Evolutionary conservation across 371 early-diverging fungal species (phyloP).

Genomic region (Saksenaea vasiformis): DNA sequence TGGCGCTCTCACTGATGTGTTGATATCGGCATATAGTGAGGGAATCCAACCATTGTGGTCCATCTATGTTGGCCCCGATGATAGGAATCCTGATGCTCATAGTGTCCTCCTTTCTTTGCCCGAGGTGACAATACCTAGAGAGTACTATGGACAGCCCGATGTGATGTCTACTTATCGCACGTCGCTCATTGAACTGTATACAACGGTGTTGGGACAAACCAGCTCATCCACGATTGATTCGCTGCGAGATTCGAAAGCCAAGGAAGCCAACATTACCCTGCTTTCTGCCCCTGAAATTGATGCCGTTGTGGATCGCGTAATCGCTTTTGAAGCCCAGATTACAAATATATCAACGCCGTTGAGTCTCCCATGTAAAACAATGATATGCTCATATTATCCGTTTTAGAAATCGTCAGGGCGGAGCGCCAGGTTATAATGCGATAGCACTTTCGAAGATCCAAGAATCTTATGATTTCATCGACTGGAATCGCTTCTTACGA

Average conservation of each 20-base stretch:
- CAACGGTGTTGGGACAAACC: slow-evolving; percentile 11
- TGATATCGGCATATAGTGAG: slow-evolving; percentile 8
- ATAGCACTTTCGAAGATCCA: slow-evolving; percentile 37
- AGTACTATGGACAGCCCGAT: slow-evolving; percentile 50
- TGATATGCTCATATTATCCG: neutral
- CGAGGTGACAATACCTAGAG: slow-evolving; percentile 55
- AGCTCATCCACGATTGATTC: neutral
- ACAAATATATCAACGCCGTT: slow-evolving; percentile 34
- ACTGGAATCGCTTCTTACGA: slow-evolving; percentile 20
- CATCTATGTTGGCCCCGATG: slow-evolving; percentile 42
- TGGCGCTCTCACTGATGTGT: neutral
- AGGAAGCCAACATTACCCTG: slow-evolving; percentile 1
- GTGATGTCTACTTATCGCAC: slow-evolving; percentile 35
- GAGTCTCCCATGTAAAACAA: neutral
- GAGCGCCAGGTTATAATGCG: slow-evolving; percentile 54
- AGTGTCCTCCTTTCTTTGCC: slow-evolving; percentile 41
- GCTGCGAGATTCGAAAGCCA: slow-evolving; percentile 1
- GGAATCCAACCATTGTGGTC: slow-evolving; percentile 26
- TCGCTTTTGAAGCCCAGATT: slow-evolving; percentile 52
- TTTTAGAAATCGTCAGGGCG: slow-evolving; percentile 45
- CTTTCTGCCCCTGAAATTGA: slow-evolving; percentile 19
- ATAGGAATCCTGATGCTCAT: slow-evolving; percentile 41
- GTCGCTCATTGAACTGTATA: slow-evolving; percentile 27
- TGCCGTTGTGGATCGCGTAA: slow-evolving; percentile 30
- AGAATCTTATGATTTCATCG: slow-evolving; percentile 20